Evolutionary conservation across 2,329 filamentous ascomycete species (phyloP), one percentile per base, ranked within the genome.

Genomic region (Diplocarpon rosae): DNA sequence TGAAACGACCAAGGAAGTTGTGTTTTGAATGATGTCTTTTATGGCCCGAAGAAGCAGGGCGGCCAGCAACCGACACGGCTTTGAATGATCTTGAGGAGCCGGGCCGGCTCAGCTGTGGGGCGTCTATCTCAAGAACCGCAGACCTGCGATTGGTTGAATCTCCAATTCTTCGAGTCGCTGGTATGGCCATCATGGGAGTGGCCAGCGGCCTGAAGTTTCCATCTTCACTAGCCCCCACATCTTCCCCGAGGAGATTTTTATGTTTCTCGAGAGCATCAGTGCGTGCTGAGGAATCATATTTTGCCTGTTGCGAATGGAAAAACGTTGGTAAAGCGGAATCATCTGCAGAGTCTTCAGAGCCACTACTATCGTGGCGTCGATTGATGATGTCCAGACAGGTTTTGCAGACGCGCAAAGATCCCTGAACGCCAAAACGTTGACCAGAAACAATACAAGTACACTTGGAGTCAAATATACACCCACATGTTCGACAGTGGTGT

Each of bases 391-490:
- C 78, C 54, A 96, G 80, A 57, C 92, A 98, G 16, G 85, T 86
- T 56, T 89, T 95, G 67, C 92, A 98, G 11, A 98, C 86, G 47
- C 90, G 76, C 34, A 98, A 71, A 12, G 80, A 85, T 6, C 87
- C 85, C 38, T 80, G 77, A 39, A 95, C 87, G 13, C 87, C 89
- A 62, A 98, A 96, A 39, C 82, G 80, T 51, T 84, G 77, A 5
- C 90, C 92, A 5, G 87, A 77, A 17, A 96, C 86, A n/a, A 90
- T 80, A 5, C 84, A 84, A 0, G 90, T 98, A 65, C 92, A 98
- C 63, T 93, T 94, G 4, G 86, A 85, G 63, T 96, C 92, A 59
- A 98, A 98, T 36, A 98, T 98, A 59, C 94, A 94, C n/a, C 92
- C 92, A 61, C 92, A 98, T 0, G 80, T 85, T 49, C 93, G 80